Evolutionary conservation across 2,329 filamentous ascomycete genomes (phyloP), one percentile per base, ranked within the genome.

Genomic region (Pezicula radicicola): DNA sequence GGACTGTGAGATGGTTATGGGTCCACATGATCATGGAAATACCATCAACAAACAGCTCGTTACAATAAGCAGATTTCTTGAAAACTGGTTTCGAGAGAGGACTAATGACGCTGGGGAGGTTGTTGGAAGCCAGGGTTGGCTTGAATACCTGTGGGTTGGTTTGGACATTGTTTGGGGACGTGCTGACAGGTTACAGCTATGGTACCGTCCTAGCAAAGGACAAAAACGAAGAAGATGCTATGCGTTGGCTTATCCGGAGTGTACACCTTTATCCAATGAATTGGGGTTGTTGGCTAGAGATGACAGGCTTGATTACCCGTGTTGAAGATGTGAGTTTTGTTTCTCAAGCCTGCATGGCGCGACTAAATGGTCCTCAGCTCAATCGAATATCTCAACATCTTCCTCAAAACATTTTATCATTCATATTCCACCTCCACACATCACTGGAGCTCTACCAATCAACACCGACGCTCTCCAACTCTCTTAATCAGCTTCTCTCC

Each of bases 281-380:
- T 66, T 99, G 94, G 94, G 91, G 91, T 7, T 92, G 91, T 55
- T 99, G 94, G 94, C 80, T 94, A 53, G 94, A 99, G 72, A 82
- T 99, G 68, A 89, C 89, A 4, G 85, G 85, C 37, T 76, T 97
- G 25, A 82, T 96, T 54, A 83, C 84, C 35, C 85, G 88, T 33
- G 79, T 88, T 8, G 91, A 97, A 69, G 90, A 96, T 70, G 87
- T 94, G 70, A 70, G 84, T 74, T 16, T 19, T 35, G 12, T 36
- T 46, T 10, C 27, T 36, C 46, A 45, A 9, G 18, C 37, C 19
- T 39, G 15, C 36, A 35, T 43, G 43, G 42, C 27, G 46, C 18
- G 13, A 49, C 71, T 72, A 60, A 72, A 55, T 52, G 12, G 35
- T 41, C 18, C 33, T 15, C 63, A 92, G 88, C 75, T 95, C 52